A percentile compares a stretch with the other conserved stretches of the same genome.
Conservation (phyloP, 768 basidiomycete species). For the Naganishia kalamii region DNA sequence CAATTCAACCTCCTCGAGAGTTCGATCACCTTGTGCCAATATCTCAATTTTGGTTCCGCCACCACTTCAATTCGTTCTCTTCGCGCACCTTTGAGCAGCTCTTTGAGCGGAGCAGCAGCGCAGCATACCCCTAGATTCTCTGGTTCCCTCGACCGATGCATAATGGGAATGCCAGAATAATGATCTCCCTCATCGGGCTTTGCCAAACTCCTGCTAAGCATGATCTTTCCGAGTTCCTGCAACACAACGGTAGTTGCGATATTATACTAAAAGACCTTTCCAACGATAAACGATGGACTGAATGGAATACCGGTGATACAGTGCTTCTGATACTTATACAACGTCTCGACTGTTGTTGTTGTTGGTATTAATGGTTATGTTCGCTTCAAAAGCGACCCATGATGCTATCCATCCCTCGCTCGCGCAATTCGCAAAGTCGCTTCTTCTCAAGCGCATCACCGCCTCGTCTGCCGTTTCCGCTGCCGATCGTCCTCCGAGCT, state of each 20-base stretch:
- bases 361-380: constrained; percentile 1
- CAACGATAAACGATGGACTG: not conserved
- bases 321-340: constrained; percentile 6
- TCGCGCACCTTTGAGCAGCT: too few relatives aligned
- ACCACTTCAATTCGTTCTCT: too few relatives aligned
- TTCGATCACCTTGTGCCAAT: not conserved
- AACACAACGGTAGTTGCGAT: too few relatives aligned
- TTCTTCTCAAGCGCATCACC: not conserved
- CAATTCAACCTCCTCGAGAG: not conserved
- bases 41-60: not conserved
- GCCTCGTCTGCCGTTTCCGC: constrained; percentile 1
- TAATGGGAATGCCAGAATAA: too few relatives aligned
- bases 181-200: too few relatives aligned
- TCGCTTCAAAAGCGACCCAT: not conserved
- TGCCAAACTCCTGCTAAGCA: too few relatives aligned
- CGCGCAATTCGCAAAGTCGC: not conserved
- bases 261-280: too few relatives aligned
- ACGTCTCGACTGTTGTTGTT: not conserved
- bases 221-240: too few relatives aligned
- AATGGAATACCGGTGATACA: not conserved
- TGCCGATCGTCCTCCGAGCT: constrained; percentile 7
- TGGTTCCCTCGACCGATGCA: too few relatives aligned
- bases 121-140: too few relatives aligned
- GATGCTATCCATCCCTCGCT: not conserved
- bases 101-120: too few relatives aligned